phyloP scores from a whole-genome alignment of 2,329 filamentous ascomycete species.

The Pseudogymnoascus sp. region DNA sequence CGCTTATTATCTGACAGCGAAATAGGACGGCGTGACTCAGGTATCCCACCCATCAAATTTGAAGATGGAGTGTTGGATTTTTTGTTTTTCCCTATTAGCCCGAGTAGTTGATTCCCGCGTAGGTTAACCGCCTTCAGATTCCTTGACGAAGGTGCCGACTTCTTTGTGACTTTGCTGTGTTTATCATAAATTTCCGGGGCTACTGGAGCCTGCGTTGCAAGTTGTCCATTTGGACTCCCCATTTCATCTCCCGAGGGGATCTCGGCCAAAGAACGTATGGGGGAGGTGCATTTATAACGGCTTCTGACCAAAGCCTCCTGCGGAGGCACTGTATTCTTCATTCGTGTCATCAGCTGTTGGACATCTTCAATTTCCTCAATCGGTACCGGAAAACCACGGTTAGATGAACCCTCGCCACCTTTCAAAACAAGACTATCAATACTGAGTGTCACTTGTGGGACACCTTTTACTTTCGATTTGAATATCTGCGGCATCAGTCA shows the following conservation, averaged over 20 bases:
- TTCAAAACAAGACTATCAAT: conserved; percentile 3
- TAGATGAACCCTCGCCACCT: conserved; percentile 5
- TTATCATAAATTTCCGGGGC: not conserved
- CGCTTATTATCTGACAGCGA: not conserved
- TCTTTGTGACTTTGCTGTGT: not conserved
- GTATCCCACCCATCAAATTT: not conserved
- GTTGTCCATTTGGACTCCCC: not conserved
- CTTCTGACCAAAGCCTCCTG: not conserved
- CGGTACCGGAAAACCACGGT: not conserved
- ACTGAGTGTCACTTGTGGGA: conserved; percentile 3
- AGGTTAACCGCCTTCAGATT: not conserved
- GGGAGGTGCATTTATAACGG: not conserved
- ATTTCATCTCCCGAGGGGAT: not conserved
- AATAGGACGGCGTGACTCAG: not conserved
- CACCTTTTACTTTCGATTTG: not conserved
- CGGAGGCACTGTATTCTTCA: not conserved
- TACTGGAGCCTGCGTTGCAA: not conserved
- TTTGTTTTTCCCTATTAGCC: not conserved
- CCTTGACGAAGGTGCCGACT: not conserved
- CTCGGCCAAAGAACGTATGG: not conserved
- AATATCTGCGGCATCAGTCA: not conserved
- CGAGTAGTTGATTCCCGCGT: not conserved
- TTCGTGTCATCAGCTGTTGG: not conserved
- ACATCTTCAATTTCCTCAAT: not conserved
- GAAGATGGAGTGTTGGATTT: not conserved